These are phyloP conservation scores for Arabidopsis arenosa DNA, from an alignment of 345 rosid species.

Conservation along the genomic window DNA sequence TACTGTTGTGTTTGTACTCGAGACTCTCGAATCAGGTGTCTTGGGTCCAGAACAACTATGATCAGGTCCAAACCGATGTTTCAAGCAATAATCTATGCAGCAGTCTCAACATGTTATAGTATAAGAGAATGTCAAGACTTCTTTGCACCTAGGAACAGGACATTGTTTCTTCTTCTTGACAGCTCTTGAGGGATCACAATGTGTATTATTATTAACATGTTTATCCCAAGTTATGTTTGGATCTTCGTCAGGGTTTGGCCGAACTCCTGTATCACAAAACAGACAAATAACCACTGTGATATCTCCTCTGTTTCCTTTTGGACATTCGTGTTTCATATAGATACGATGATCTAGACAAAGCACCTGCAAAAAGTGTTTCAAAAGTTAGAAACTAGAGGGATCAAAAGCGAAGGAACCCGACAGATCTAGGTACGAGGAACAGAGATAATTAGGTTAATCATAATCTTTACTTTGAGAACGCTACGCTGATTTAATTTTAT, in stretches of 20 bases:
- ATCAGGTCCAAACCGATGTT: constrained; percentile 92
- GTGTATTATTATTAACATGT: constrained; percentile 61
- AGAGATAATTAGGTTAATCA: no score
- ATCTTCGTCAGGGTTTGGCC: constrained; percentile 77
- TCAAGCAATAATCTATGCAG: constrained; percentile 80
- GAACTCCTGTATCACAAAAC: constrained; percentile 88
- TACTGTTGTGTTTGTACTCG: constrained; percentile 64
- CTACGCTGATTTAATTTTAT: no score
- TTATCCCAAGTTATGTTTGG: constrained; percentile 88
- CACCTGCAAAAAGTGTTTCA: constrained; percentile 49
- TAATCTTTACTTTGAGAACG: no score
- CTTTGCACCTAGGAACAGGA: constrained; percentile 85
- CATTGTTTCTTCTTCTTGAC: constrained; percentile 85
- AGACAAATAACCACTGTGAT: constrained; percentile 92
- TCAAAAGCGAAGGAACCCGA: no score
- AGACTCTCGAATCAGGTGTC: constrained; percentile 60
- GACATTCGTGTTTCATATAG: constrained; percentile 73
- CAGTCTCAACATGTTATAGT: constrained; percentile 92
- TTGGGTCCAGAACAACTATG: constrained; percentile 82
- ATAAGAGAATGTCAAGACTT: constrained; percentile 77
- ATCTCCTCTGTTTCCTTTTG: constrained; percentile 75
- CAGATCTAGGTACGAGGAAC: no score
- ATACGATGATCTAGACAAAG: constrained; percentile 91
- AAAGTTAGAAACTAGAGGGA: background rate
- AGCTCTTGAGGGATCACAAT: constrained; percentile 84